Evolutionary conservation across 768 basidiomycete genomes (phyloP), one percentile per base, ranked within the genome.

Genomic region (Sporobolomyces roseus): DNA sequence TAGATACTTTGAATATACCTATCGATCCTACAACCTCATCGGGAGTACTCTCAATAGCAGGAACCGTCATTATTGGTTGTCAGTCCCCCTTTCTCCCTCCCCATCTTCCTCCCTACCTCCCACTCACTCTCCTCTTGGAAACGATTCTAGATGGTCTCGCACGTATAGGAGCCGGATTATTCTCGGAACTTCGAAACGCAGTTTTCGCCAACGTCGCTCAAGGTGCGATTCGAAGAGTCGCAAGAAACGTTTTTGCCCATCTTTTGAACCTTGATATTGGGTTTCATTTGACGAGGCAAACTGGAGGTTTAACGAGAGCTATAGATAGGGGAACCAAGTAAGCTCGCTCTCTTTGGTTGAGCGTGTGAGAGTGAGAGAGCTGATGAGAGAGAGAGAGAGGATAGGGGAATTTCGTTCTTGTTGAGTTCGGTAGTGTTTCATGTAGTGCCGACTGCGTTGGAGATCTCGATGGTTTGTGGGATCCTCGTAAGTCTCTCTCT

Each of bases 271-370:
- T 98, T 74, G 90, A 96, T 75, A 83, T 97, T 78, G 86, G 85
- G 58, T 99, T 98, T 79, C 96, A 99, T 76, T 83, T 98, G 35
- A 86, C 88, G 23, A 80, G 94, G 41, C 94, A 98, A 77, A 99
- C 96, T 0, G 96, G 96, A 32, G 96, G 96, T 2, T 82, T 99
- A 51, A 97, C 93, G 3, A 82, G 96, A 49, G 96, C 96, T 7
- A 98, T 99, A 72, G 96, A 99, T 77, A 84, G 96, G 19, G 96
- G 96, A 36, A 97, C 96, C 36, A 99, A 98, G 92, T 96, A 74
- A 75, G 84, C 77, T 41, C 14, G 32, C 35, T 12, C 13, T 5
- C n/a, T n/a, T n/a, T n/a, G n/a, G n/a, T n/a, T n/a, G n/a, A n/a
- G n/a, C n/a, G n/a, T n/a, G n/a, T n/a, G n/a, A n/a, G n/a, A n/a